These are phyloP conservation scores for Spiromastix sp. DNA, from an alignment of 2,329 filamentous ascomycete species.

Conservation along the genomic window DNA sequence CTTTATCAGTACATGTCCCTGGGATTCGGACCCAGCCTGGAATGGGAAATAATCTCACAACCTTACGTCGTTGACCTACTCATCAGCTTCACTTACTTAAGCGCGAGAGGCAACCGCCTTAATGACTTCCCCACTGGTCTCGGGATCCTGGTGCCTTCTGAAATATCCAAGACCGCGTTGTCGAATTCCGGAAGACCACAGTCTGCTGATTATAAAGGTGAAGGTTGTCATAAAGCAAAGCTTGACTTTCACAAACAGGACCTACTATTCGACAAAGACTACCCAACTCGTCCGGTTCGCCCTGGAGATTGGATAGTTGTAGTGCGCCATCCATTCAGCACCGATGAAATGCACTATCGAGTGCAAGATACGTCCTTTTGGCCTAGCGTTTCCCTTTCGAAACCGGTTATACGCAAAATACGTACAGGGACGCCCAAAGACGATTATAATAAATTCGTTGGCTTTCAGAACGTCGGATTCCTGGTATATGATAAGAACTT, in stretches of 20 bases:
- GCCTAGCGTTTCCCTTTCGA: constrained; percentile 32
- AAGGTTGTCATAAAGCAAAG: constrained; percentile 10
- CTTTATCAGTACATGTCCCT: constrained; percentile 79
- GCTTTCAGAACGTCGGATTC: constrained; percentile 12
- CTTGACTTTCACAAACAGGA: constrained; percentile 31
- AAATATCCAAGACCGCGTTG: not conserved
- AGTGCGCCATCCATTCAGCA: constrained; percentile 8
- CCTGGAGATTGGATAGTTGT: constrained; percentile 46
- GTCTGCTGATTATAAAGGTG: not conserved
- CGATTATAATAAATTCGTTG: not conserved
- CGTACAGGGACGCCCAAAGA: not conserved
- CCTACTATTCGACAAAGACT: constrained; percentile 30
- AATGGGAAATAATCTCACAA: constrained; percentile 70
- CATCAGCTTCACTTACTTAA: constrained; percentile 66
- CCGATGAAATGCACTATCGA: constrained; percentile 36
- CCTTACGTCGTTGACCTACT: constrained; percentile 78
- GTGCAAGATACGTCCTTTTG: constrained; percentile 37
- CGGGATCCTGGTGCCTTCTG: constrained; percentile 27
- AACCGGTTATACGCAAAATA: constrained; percentile 12
- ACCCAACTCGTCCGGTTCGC: constrained; percentile 24
- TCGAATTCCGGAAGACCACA: not conserved
- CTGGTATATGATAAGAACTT: constrained; percentile 29
- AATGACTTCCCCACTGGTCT: constrained; percentile 49
- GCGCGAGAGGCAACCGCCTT: constrained; percentile 34
- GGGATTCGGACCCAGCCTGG: constrained; percentile 76